Evolutionary conservation across 257 asterid species (phyloP).

Genomic region (Solanum sejunctum): DNA sequence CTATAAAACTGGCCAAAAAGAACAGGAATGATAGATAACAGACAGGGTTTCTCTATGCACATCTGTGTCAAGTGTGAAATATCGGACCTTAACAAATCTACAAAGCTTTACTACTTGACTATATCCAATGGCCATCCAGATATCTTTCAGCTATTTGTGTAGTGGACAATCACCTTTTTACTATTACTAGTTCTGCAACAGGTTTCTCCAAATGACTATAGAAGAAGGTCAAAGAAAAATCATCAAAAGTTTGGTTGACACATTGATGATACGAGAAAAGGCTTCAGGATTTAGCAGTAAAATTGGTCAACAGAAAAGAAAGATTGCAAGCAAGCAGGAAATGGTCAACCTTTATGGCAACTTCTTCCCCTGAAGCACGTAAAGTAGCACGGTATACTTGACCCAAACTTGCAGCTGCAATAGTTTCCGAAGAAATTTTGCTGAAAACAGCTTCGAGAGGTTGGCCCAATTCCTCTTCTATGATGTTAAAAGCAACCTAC

Average conservation of each 20-base stretch:
- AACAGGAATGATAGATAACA: neutral
- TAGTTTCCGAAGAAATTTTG: conserved; percentile 79
- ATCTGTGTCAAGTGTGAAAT: neutral
- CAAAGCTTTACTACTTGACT: neutral
- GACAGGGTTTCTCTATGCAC: neutral
- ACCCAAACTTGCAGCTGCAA: conserved; percentile 99
- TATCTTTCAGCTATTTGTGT: neutral
- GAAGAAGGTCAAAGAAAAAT: neutral
- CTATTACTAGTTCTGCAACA: neutral
- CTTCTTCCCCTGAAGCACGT: conserved; percentile 87
- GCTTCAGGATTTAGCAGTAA: neutral
- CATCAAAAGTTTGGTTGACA: neutral
- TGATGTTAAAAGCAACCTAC: conserved; percentile 95
- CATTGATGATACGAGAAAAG: neutral
- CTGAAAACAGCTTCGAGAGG: conserved; percentile 98
- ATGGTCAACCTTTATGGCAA: conserved; percentile 78
- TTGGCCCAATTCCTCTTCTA: conserved; percentile 96
- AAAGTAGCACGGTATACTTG: conserved; percentile 99
- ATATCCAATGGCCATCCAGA: neutral
- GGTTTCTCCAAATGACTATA: neutral
- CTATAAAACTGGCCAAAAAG: neutral
- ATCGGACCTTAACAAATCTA: neutral
- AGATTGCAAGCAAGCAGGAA: neutral
- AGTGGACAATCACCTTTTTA: neutral
- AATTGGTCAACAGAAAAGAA: conserved; percentile 4